These are phyloP conservation scores for Phialophora expanda DNA, from an alignment of 2,329 filamentous ascomycete species.

Conservation along the genomic window DNA sequence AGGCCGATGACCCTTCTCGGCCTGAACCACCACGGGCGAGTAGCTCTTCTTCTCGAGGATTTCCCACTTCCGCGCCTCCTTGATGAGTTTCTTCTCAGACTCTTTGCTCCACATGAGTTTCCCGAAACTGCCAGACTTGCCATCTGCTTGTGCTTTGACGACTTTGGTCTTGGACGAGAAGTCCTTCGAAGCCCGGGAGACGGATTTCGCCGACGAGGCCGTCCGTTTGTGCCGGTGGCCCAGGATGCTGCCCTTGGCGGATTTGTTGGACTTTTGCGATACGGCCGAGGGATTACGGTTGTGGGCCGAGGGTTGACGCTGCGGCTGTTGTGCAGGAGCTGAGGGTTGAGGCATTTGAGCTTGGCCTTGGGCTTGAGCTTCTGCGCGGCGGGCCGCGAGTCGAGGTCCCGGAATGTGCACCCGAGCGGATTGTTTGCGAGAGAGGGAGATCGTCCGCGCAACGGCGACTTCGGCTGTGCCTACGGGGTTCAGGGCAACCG, in stretches of 20 bases:
- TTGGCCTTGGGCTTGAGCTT: conserved; percentile 13
- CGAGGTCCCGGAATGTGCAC: conserved; percentile 30
- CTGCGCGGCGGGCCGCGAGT: conserved; percentile 27
- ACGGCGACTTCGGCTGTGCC: conserved; percentile 34
- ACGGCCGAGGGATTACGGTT: conserved; percentile 3
- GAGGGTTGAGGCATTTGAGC: neutral
- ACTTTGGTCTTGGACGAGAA: conserved; percentile 25
- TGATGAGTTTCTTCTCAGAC: conserved; percentile 30
- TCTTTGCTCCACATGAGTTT: conserved; percentile 27
- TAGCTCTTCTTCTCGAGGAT: conserved; percentile 36
- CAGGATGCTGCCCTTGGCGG: conserved; percentile 5
- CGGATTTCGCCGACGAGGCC: conserved; percentile 22
- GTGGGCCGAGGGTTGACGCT: conserved; percentile 4
- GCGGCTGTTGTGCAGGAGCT: neutral
- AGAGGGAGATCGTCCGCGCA: conserved; percentile 37
- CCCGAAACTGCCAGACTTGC: conserved; percentile 8
- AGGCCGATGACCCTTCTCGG: conserved; percentile 33
- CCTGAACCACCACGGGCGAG: conserved; percentile 35
- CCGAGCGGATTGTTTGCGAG: conserved; percentile 35
- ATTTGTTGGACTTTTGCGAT: conserved; percentile 19
- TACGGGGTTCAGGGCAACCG: conserved; percentile 23
- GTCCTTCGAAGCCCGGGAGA: conserved; percentile 21
- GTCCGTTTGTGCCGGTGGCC: conserved; percentile 31
- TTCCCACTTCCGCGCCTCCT: conserved; percentile 33
- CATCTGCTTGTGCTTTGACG: conserved; percentile 23